These are phyloP conservation scores for Macrolepiota dolichaula DNA, from an alignment of 768 basidiomycete species.

Conservation along the genomic window DNA sequence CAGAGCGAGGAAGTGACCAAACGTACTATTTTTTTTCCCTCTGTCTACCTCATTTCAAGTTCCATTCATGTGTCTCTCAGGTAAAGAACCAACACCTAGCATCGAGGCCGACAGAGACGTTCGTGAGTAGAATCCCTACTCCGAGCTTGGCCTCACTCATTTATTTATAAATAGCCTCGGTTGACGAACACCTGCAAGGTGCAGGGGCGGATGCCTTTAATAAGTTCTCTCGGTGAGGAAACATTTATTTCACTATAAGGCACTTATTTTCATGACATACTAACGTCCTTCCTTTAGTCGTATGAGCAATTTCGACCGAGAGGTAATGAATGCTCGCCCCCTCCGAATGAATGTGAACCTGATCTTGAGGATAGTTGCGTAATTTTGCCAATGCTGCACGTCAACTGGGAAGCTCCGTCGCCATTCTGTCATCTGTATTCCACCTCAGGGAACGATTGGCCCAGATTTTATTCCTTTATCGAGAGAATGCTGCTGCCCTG, in stretches of 20 bases:
- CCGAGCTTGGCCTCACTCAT: not conserved
- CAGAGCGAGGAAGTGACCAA: constrained; percentile 28
- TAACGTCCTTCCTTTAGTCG: constrained; percentile 32
- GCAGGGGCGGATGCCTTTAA: constrained; percentile 64
- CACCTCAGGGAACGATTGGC: constrained; percentile 68
- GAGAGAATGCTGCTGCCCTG: constrained; percentile 73
- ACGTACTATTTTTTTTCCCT: constrained; percentile 23
- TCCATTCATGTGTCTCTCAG: constrained; percentile 19
- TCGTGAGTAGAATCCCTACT: constrained; percentile 43
- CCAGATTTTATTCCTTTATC: constrained; percentile 67
- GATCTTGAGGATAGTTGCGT: constrained; percentile 44
- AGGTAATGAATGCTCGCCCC: constrained; percentile 33
- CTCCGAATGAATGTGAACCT: constrained; percentile 1
- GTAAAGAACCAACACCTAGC: constrained; percentile 36
- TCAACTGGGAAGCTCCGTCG: constrained; percentile 74
- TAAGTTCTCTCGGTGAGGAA: constrained; percentile 54
- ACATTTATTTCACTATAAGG: not conserved
- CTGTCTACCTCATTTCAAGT: not conserved
- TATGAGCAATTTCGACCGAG: constrained; percentile 61
- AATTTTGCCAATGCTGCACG: constrained; percentile 76
- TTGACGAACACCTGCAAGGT: constrained; percentile 68
- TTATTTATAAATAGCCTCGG: constrained; percentile 39
- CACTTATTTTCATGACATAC: constrained; percentile 8
- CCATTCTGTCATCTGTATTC: constrained; percentile 71
- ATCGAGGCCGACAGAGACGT: constrained; percentile 65